Evolutionary conservation across 345 rosid species (phyloP).

Genomic region (Passiflora organensis): DNA sequence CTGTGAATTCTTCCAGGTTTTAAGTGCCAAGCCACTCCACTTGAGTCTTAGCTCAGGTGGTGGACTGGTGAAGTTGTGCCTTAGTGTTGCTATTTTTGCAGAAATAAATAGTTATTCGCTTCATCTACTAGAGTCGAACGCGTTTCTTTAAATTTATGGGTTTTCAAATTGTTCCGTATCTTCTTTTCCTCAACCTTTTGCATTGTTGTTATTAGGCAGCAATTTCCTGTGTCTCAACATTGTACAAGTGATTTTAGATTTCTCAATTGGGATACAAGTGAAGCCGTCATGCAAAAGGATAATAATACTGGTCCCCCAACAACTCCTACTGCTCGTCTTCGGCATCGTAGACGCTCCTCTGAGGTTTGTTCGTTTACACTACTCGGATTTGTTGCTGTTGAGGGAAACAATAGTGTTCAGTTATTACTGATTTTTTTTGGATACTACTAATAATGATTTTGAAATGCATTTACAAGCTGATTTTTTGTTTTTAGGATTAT

Average conservation of each 20-base stretch:
- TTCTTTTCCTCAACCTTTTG: background rate
- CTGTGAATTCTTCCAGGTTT: too few relatives aligned
- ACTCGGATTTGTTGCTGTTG: background rate
- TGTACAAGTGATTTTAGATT: constrained; percentile 4
- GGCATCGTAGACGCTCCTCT: constrained; percentile 64
- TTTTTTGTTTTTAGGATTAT: background rate
- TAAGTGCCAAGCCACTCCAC: too few relatives aligned
- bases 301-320: constrained; percentile 34
- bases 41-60: too few relatives aligned
- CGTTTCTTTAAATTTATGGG: too few relatives aligned
- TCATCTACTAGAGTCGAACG: too few relatives aligned
- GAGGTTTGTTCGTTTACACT: constrained; percentile 53
- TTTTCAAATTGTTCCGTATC: too few relatives aligned
- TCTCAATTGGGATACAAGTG: constrained; percentile 8
- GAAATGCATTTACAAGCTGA: background rate
- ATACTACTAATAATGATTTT: background rate
- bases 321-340: constrained; percentile 43
- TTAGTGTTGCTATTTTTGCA: too few relatives aligned
- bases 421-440: too few relatives aligned
- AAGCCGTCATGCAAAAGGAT: constrained; percentile 58
- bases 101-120: too few relatives aligned
- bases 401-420: background rate
- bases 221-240: background rate
- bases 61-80: too few relatives aligned
- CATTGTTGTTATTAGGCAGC: constrained; percentile 1